A percentile compares a stretch with the other conserved stretches of the same genome.
Evolutionary conservation across 148 eudicot genomes (phyloP).

Genomic region (Vaccinium corymbosum): DNA sequence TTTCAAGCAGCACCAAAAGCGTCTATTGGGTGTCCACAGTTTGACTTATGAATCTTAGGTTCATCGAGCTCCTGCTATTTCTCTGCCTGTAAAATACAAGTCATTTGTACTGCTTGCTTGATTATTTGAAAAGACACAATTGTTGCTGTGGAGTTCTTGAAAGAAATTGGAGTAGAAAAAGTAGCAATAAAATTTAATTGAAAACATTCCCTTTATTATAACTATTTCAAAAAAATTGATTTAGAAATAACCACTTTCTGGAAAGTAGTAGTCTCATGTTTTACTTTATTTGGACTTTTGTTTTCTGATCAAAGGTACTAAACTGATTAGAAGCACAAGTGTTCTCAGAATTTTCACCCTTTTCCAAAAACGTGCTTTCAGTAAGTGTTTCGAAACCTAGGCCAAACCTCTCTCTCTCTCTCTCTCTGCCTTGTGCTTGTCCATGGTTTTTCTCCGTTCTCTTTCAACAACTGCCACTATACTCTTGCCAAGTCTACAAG

Average conservation of each 20-base stretch:
- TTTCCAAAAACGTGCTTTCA: background rate
- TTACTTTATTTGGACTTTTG: background rate
- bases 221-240: background rate
- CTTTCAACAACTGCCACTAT: background rate
- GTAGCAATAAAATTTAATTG: background rate
- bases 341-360: background rate
- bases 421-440: background rate
- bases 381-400: background rate
- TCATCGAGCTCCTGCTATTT: background rate
- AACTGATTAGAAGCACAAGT: background rate
- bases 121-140: background rate
- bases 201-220: background rate
- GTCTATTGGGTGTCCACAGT: background rate
- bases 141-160: background rate
- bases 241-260: background rate
- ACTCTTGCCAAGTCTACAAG: background rate
- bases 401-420: background rate
- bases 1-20: background rate
- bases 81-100: background rate
- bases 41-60: slow-evolving; percentile 3
- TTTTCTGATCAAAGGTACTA: background rate
- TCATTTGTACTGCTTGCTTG: background rate
- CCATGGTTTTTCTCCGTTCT: background rate
- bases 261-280: background rate
- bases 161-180: background rate